phyloP scores from a whole-genome alignment of 768 basidiomycete genomes.

The Strobilomyces dryophilus region DNA sequence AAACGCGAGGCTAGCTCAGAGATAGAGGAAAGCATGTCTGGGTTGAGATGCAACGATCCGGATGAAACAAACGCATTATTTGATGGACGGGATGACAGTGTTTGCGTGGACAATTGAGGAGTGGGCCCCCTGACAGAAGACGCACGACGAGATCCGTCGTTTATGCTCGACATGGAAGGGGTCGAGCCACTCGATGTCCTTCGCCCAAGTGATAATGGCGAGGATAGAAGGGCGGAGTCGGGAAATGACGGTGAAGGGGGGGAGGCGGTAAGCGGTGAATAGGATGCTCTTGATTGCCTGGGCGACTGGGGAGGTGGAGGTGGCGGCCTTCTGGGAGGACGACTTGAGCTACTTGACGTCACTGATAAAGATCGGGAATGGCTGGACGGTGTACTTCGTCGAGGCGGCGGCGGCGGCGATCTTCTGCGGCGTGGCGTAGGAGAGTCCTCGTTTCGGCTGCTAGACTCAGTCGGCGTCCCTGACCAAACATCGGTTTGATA shows the following conservation, averaged over 20 bases:
- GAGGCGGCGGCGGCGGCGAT: neutral
- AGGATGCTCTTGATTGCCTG: neutral
- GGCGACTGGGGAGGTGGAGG: neutral
- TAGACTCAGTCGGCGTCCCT: neutral
- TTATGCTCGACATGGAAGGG: neutral
- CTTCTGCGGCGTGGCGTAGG: neutral
- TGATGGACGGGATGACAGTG: neutral
- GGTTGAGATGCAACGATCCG: neutral
- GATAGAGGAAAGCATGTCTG: neutral
- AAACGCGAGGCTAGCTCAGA: neutral
- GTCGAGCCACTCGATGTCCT: neutral
- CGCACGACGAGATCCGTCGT: neutral
- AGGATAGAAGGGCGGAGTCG: neutral
- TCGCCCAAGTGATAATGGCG: neutral
- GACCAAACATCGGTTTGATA: neutral
- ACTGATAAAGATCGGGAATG: neutral
- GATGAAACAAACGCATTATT: neutral
- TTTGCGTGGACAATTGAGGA: neutral
- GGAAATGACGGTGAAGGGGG: neutral
- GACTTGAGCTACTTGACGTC: neutral
- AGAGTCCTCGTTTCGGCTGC: neutral
- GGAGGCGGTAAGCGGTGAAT: neutral
- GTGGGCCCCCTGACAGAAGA: constrained; percentile 1
- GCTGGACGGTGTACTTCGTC: neutral
- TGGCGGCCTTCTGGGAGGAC: constrained; percentile 4